Conservation (phyloP, 1,139 yeast genomes). For the Nadsonia starkeyi-henricii region DNA sequence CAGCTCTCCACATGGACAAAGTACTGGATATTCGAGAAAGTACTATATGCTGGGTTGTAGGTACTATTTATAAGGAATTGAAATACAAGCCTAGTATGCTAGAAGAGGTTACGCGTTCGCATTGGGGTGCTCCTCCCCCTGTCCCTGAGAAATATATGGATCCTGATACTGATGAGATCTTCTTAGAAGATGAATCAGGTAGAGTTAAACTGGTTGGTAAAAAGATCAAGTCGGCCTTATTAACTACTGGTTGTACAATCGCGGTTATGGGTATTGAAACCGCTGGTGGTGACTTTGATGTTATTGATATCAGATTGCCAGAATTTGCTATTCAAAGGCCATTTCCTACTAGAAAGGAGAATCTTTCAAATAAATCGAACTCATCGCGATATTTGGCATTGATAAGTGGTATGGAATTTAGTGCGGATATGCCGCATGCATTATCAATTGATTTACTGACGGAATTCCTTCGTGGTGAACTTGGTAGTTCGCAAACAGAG, state of each 20-base stretch:
- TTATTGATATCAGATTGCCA: conserved; percentile 68
- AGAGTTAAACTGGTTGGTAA: conserved; percentile 65
- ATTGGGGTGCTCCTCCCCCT: conserved; percentile 28
- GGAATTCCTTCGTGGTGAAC: conserved; percentile 60
- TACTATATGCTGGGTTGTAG: conserved; percentile 76
- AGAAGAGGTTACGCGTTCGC: conserved; percentile 50
- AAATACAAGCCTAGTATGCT: conserved; percentile 73
- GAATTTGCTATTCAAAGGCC: conserved; percentile 43
- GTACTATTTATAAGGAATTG: conserved; percentile 78
- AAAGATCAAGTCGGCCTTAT: conserved; percentile 26
- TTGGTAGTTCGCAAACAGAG: conserved; percentile 30
- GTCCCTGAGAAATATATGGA: conserved; percentile 35
- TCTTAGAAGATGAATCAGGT: conserved; percentile 91
- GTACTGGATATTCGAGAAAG: conserved; percentile 64
- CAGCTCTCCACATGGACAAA: conserved; percentile 36
- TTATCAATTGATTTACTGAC: conserved; percentile 39
- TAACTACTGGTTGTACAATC: conserved; percentile 80
- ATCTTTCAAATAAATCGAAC: neutral
- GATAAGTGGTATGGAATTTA: conserved; percentile 59
- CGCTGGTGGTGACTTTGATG: conserved; percentile 72
- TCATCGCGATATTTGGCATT: conserved; percentile 36
- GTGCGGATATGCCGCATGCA: conserved; percentile 30
- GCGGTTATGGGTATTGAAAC: conserved; percentile 81
- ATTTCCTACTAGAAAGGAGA: conserved; percentile 3
- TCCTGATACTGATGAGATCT: conserved; percentile 42